Percentiles rank a stretch among this genome's conserved stretches.
phyloP scores from a whole-genome alignment of 1,284 basidiomycete genomes.

The Neolentinus lepideus region DNA sequence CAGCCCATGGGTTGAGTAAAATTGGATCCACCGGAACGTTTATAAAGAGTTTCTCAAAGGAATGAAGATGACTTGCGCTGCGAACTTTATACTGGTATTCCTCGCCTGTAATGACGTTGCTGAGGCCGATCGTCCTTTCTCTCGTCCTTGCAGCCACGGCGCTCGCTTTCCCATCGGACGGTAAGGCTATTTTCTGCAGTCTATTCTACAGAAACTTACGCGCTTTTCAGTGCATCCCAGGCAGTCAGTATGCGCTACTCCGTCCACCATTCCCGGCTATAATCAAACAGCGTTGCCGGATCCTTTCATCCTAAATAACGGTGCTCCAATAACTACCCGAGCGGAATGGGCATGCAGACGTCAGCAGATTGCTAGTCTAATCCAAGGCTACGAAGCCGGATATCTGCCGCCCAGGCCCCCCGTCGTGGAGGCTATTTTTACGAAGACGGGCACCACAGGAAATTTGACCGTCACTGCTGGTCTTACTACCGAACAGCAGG shows the following conservation, averaged over 20 bases:
- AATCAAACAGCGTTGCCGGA: slow-evolving; percentile 35
- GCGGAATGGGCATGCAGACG: slow-evolving; percentile 43
- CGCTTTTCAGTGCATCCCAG: not conserved
- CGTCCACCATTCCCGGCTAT: slow-evolving; percentile 17
- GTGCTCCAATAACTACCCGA: slow-evolving; percentile 28
- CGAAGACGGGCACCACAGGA: slow-evolving; percentile 23
- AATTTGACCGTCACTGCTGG: slow-evolving; percentile 36
- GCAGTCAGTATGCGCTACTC: slow-evolving; percentile 13
- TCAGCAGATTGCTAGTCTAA: slow-evolving; percentile 35
- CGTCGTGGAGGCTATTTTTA: slow-evolving; percentile 30
- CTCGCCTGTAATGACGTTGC: not conserved
- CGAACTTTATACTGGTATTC: not conserved
- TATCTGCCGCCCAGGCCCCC: slow-evolving; percentile 34
- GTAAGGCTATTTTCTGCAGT: not conserved
- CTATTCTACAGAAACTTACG: not conserved
- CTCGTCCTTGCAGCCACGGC: not conserved
- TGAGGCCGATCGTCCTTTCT: not conserved
- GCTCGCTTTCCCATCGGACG: not conserved
- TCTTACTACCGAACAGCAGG: slow-evolving; percentile 29
- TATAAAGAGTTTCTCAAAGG: not conserved
- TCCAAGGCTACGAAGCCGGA: slow-evolving; percentile 44
- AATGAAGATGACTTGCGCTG: not conserved
- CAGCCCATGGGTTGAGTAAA: not conserved
- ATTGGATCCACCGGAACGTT: not conserved
- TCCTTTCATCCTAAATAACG: slow-evolving; percentile 40